These are phyloP conservation scores for Termitomyces sp. DNA, from an alignment of 1,284 basidiomycete species.

Conservation along the genomic window DNA sequence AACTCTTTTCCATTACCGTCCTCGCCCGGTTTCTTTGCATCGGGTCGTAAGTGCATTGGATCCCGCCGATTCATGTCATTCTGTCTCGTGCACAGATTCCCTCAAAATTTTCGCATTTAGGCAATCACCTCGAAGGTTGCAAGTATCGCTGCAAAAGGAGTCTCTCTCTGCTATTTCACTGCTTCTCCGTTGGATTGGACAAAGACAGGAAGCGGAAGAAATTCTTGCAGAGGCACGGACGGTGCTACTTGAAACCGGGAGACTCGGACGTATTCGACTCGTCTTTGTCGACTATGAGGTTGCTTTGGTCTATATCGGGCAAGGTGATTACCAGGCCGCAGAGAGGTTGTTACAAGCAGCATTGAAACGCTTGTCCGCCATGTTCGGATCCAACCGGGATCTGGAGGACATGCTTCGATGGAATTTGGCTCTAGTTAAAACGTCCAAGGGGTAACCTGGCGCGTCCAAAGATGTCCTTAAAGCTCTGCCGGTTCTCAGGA, in stretches of 20 bases:
- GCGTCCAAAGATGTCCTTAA: background rate
- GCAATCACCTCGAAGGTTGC: background rate
- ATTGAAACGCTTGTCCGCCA: background rate
- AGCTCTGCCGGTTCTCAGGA: background rate
- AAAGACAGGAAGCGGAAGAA: background rate
- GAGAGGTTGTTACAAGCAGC: background rate
- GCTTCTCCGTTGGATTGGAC: slow-evolving; percentile 5
- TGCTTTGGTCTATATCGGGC: background rate
- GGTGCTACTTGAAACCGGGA: background rate
- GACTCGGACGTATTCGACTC: background rate
- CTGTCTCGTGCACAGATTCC: background rate
- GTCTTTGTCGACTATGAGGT: background rate
- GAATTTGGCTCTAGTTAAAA: background rate
- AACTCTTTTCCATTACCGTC: slow-evolving; percentile 1
- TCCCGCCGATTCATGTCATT: background rate
- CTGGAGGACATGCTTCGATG: background rate
- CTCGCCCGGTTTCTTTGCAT: slow-evolving; percentile 1
- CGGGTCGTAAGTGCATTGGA: background rate
- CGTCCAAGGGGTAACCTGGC: background rate
- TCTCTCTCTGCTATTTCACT: slow-evolving; percentile 1
- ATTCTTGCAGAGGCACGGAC: background rate
- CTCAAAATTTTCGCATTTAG: background rate
- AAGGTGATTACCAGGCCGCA: background rate
- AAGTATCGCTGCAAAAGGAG: background rate
- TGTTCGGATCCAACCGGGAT: background rate